phyloP scores from a whole-genome alignment of 768 basidiomycete species.

The Pleurotus tuoliensis region DNA sequence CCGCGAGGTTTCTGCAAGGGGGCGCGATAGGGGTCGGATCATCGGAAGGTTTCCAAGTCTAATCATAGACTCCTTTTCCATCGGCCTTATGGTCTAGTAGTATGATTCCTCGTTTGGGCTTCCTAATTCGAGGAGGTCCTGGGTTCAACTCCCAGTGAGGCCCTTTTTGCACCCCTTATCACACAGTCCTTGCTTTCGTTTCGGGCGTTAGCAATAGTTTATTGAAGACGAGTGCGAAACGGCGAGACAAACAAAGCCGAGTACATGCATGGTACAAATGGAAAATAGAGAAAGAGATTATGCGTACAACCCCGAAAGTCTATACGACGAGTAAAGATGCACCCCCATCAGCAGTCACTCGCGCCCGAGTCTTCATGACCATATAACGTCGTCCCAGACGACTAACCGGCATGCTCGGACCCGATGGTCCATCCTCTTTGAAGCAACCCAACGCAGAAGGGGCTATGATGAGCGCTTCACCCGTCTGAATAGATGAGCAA shows the following conservation, averaged over 20 bases:
- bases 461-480: constrained; percentile 65
- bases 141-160: constrained; percentile 10
- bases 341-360: constrained; percentile 64
- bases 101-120: constrained; percentile 9
- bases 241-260: no score
- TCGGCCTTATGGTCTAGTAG: constrained; percentile 9
- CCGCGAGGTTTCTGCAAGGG: not conserved
- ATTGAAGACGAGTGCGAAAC: no score
- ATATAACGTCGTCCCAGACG: constrained; percentile 58
- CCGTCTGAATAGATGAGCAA: constrained; percentile 42
- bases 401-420: constrained; percentile 18
- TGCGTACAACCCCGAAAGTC: not conserved
- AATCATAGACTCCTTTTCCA: not conserved
- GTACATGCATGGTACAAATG: no score
- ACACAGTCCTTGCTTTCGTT: no score
- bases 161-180: not conserved
- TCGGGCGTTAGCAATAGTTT: no score
- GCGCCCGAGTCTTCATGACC: constrained; percentile 55
- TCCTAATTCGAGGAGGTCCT: constrained; percentile 7
- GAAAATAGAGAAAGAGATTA: no score
- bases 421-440: not conserved
- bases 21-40: not conserved
- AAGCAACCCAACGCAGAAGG: constrained; percentile 37
- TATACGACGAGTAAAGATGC: constrained; percentile 48
- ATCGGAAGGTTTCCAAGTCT: no score